Evolutionary conservation across 306 rosid genomes (phyloP), one percentile per base, ranked within the genome.

Genomic region (Arachis stenosperma): DNA sequence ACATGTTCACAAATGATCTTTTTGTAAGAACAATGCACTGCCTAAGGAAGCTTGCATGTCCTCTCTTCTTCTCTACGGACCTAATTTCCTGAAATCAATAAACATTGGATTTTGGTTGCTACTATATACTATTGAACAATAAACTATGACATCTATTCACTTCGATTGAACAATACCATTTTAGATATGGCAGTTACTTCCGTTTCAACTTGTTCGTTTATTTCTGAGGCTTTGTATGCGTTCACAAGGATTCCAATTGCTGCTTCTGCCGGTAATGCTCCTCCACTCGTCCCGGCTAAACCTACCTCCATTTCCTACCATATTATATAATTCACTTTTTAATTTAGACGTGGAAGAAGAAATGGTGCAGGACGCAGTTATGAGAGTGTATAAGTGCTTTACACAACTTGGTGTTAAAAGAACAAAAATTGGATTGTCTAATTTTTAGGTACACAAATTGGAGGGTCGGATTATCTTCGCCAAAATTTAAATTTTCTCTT

Each of bases 1-100:
- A 56, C 96, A 89, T 86, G 68, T 91, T 89, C 59, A 89, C 12
- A 9, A 59, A 83, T 0, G 93, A 91, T 77, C 96, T 84, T 73
- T 42, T 81, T 0, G 91, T 87, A 7, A 89, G 90, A 61, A 86
- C 81, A 7, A 67, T 3, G 40, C 88, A 82, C 11, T 91, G 96
- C 46, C 43, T 87, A 9, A 73, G 52, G 79, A 87, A 91, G 17
- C 82, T 69, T 14, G 92, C 90, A 40, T 76, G 96, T 37, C 30
- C 71, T 81, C 77, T 84, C 71, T 66, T 76, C 52, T 52, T 84
- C 81, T 77, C 84, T 40, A 67, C 7, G 13, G 67, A 70, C 55
- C n/a, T 61, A 0, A 13, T 52, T 2, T 73, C 79, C 89, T 88
- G 39, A 69, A 69, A 62, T 5, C 9, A 33, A 33, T 2, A 33